Evolutionary conservation across 352 stramenopile genomes (phyloP).

Genomic region (Phytophthora crassamura): DNA sequence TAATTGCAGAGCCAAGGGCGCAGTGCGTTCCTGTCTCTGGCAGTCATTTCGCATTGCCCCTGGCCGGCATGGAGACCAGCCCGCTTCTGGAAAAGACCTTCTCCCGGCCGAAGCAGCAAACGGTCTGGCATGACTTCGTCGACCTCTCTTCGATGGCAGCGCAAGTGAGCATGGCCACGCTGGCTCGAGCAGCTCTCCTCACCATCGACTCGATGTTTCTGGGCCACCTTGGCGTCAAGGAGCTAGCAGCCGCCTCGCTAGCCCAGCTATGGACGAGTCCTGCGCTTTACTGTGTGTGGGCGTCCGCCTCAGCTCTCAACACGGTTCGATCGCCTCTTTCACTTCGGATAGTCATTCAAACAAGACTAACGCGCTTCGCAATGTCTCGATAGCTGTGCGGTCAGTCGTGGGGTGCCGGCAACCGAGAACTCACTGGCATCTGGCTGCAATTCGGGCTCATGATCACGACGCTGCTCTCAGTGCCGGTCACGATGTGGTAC

Average conservation of each 20-base stretch:
- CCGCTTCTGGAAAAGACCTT: conserved; percentile 46
- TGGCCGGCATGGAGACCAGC: conserved; percentile 48
- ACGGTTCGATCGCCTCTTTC: conserved; percentile 42
- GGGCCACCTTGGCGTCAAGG: conserved; percentile 75
- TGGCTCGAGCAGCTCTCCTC: conserved; percentile 66
- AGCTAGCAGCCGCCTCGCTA: conserved; percentile 76
- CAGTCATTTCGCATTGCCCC: conserved; percentile 13
- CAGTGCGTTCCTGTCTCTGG: background rate
- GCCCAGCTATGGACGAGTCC: conserved; percentile 73
- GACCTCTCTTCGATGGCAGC: conserved; percentile 66
- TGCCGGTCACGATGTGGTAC: conserved; percentile 75
- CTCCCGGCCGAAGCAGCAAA: conserved; percentile 22
- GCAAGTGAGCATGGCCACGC: conserved; percentile 69
- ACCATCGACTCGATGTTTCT: conserved; percentile 83
- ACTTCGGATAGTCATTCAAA: background rate
- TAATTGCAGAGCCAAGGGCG: conserved; percentile 1
- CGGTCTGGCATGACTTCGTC: conserved; percentile 62
- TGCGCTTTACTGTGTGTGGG: conserved; percentile 70
- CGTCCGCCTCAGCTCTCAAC: conserved; percentile 65
- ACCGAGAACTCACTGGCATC: conserved; percentile 72
- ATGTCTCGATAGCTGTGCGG: conserved; percentile 56
- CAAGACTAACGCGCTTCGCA: conserved; percentile 2
- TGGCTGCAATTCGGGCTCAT: conserved; percentile 78
- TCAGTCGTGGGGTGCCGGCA: conserved; percentile 72
- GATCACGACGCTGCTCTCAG: conserved; percentile 58